Conservation (phyloP, 371 early-diverging fungal species). For the Funneliformis caledonium region DNA sequence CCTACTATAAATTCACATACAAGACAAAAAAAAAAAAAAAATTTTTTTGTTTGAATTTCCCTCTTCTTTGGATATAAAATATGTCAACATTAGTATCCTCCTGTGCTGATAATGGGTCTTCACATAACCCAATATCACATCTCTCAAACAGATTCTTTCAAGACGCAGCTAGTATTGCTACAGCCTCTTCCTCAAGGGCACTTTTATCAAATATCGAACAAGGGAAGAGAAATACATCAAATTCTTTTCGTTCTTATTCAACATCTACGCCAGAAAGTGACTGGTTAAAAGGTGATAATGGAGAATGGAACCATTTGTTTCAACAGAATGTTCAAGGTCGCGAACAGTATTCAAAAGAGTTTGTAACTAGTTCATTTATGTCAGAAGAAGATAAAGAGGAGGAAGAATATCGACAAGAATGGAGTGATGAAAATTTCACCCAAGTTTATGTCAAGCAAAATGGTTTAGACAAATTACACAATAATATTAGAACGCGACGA, state of each 20-base stretch:
- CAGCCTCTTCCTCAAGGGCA: not conserved
- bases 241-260: constrained; percentile 16
- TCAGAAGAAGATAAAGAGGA: not conserved
- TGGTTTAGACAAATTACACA: constrained; percentile 3
- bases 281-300: not conserved
- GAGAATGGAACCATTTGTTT: constrained; percentile 2
- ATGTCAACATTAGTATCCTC: constrained; percentile 11
- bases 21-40: too few species aligned
- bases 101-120: not conserved
- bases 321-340: not conserved
- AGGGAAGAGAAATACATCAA: not conserved
- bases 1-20: too few species aligned
- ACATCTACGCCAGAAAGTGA: not conserved
- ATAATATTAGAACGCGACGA: not conserved
- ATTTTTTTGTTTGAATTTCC: not conserved
- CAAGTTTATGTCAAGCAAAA: constrained; percentile 17
- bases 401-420: constrained; percentile 39
- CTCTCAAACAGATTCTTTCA: constrained; percentile 11
- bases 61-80: not conserved
- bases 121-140: not conserved
- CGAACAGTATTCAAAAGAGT: not conserved
- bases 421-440: constrained; percentile 38
- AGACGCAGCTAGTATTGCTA: not conserved
- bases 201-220: not conserved
- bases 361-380: not conserved